A percentile compares a stretch with the other conserved stretches of the same genome.
phyloP scores from a whole-genome alignment of 1,139 yeast species.

The Saccharomyces hybrid region DNA sequence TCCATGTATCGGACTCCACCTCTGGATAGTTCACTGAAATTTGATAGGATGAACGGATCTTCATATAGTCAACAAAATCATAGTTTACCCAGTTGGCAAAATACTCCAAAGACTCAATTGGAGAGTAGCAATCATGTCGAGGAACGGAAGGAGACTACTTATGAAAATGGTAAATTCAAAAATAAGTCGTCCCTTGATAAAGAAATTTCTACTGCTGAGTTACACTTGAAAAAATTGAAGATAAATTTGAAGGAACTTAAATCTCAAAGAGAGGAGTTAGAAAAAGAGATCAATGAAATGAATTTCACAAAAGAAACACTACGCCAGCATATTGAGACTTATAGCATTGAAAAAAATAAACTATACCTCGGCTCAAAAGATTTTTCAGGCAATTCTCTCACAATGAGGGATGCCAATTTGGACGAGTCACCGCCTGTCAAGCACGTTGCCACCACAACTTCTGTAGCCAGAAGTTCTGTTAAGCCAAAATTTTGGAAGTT shows the following conservation, averaged over 20 bases:
- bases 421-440: not conserved
- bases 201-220: slow-evolving; percentile 23
- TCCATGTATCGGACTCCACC: slow-evolving; percentile 2
- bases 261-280: slow-evolving; percentile 26
- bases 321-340: not conserved
- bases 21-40: not conserved
- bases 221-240: slow-evolving; percentile 28
- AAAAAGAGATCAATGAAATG: slow-evolving; percentile 30
- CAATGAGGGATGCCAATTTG: too few species aligned
- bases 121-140: not conserved
- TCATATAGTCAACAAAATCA: not conserved
- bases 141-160: not conserved
- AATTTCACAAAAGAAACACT: slow-evolving; percentile 14
- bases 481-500: slow-evolving; percentile 25
- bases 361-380: not conserved
- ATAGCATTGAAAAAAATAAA: not conserved
- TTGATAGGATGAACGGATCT: not conserved
- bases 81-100: not conserved
- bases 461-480: slow-evolving; percentile 6
- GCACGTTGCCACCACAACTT: not conserved
- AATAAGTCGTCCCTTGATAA: slow-evolving; percentile 5
- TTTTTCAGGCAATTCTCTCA: too few species aligned
- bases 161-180: not conserved
- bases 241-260: slow-evolving; percentile 28
- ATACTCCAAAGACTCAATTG: not conserved